Evolutionary conservation across 768 basidiomycete species (phyloP).

Genomic region (Agaricus sinodeliciosus): DNA sequence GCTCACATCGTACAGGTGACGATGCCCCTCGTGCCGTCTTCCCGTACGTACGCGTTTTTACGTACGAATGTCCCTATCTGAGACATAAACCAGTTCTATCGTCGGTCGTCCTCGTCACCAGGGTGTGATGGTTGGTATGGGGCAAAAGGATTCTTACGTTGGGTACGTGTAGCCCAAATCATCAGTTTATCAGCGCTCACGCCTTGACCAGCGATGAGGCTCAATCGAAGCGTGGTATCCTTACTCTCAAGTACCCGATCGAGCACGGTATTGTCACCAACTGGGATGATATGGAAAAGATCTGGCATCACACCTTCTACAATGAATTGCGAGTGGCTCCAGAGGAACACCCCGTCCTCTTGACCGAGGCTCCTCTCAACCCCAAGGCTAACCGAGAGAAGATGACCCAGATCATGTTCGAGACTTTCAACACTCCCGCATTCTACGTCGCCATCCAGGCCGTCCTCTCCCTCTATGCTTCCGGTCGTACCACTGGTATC

Average conservation of each 20-base stretch:
- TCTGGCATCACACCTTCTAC: conserved; percentile 98
- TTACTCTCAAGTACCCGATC: conserved; percentile 87
- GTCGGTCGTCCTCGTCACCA: conserved; percentile 93
- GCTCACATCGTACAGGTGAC: conserved; percentile 51
- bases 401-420: conserved; percentile 97
- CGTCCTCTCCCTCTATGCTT: conserved; percentile 87
- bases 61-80: neutral
- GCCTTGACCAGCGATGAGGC: conserved; percentile 89
- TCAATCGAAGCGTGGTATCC: conserved; percentile 89
- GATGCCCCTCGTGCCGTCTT: conserved; percentile 92
- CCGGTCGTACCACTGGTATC: conserved; percentile 92
- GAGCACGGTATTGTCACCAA: conserved; percentile 96
- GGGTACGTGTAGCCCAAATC: conserved; percentile 47
- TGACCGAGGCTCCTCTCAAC: conserved; percentile 90
- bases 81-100: conserved; percentile 54
- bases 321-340: conserved; percentile 92
- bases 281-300: conserved; percentile 99
- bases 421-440: conserved; percentile 90
- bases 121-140: conserved; percentile 97
- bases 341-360: conserved; percentile 86
- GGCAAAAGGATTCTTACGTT: conserved; percentile 93
- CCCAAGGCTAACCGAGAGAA: conserved; percentile 91
- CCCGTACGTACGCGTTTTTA: conserved; percentile 57
- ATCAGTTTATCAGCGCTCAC: conserved; percentile 68
- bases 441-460: conserved; percentile 93